Base-by-base conservation (phyloP, 345 rosid genomes). In the Hibiscus tridactylites region DNA sequence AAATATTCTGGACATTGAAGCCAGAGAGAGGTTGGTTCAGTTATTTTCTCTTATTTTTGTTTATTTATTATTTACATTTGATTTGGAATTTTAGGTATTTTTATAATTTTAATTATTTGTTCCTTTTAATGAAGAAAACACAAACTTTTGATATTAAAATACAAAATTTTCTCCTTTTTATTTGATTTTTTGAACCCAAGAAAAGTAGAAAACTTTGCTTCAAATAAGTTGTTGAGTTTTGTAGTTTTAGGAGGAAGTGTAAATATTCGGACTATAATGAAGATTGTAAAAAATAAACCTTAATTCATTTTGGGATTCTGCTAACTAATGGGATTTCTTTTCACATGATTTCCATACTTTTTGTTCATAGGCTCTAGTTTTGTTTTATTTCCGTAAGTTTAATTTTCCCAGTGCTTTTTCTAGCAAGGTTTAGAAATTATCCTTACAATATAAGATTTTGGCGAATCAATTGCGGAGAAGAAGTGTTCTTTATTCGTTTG, bases 1-100 rank as follows among this genome's bases (percentile, higher is more conserved):
- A 59, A 88, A 90, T 82, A 76, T 84, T 74, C 73, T 88, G 75
- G 95, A 90, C 31, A 46, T 85, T 81, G 84, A 91, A 77, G 79
- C 78, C 61, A 86, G 78, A 81, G 90, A 88, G 53, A 94, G 98
- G 98, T 85, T 76, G 78, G 81, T 59, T 47, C 21, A 29, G 26
- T 69, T 16, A 1, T 33, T 44, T 64, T n/a, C 49, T 67, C 11
- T 16, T 4, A 54, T 10, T 21, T 28, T 73, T 3, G 4, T 3
- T 57, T 57, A 21, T 57, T 24, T 58, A 4, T 4, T 54, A 17
- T 17, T 54, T 54, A 19, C 59, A 58, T 39, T 59, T 37, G 49
- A 46, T 52, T 49, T 6, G 42, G 42, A 3, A 33, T 33, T 52
- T 19, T 7, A 11, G 28, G 2, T 9, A 8, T 53, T 53, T 53